Conservation (phyloP, 2,329 filamentous ascomycete genomes). For the Fusarium succisae region DNA sequence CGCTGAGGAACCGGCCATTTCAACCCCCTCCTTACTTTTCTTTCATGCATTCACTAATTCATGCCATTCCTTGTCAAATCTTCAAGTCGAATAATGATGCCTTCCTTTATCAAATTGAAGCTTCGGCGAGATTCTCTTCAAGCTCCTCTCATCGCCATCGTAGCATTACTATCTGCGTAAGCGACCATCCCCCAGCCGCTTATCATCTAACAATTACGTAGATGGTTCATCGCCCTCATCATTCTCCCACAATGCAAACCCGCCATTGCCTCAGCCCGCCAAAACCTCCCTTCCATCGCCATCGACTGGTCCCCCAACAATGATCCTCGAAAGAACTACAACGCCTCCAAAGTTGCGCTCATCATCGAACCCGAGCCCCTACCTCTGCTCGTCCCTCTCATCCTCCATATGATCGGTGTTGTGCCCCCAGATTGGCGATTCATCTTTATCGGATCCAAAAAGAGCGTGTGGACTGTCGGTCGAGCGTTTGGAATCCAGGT, state of each 20-base stretch:
- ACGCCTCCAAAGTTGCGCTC: background rate
- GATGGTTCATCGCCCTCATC: background rate
- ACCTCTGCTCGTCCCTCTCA: background rate
- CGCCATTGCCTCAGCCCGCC: rapidly evolving
- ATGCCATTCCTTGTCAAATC: no score
- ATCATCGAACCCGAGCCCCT: background rate
- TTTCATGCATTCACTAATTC: background rate
- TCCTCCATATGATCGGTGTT: background rate
- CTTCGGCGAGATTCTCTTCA: background rate
- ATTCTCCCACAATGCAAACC: background rate
- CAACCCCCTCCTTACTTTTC: rapidly evolving
- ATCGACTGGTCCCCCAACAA: background rate
- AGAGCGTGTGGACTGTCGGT: background rate
- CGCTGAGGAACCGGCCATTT: rapidly evolving
- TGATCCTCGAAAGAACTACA: background rate
- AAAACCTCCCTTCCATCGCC: background rate
- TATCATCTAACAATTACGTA: rapidly evolving
- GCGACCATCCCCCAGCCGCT: no score
- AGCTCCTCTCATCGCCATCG: background rate
- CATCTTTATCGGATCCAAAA: background rate
- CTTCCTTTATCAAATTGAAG: background rate
- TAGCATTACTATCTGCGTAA: background rate
- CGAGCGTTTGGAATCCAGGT: background rate
- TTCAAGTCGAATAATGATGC: rapidly evolving
- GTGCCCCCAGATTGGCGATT: background rate